Base-by-base conservation (phyloP, 2,329 filamentous ascomycete species). In the Trichoderma polysporum region DNA sequence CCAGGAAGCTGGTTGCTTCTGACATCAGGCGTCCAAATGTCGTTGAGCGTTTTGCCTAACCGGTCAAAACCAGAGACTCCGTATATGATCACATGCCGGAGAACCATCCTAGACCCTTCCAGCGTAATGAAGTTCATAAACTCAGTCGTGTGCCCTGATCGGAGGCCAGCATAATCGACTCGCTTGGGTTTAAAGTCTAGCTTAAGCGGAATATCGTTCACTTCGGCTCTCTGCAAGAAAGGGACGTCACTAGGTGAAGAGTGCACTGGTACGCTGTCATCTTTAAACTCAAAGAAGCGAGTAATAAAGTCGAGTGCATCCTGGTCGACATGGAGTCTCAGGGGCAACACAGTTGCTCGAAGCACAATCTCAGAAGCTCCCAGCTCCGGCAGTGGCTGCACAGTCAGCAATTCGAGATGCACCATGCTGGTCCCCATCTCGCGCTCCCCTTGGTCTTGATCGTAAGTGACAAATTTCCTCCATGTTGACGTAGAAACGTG, bases 91-190 rank as follows among this genome's bases (percentile, higher is more conserved):
- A 92, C 91, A 76, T 94, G 94, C 13, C 91, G 88, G 62, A 99
- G 85, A 7, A 91, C 87, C 85, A 99, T 91, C 68, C 94, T 89
- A 2, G 95, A 89, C 70, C 92, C 90, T 72, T 99, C 95, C 1
- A 99, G 86, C 15, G 94, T 91, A 70, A 99, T 86, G 76, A 99
- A 97, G 77, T 99, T 99, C 94, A 98, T 98, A 74, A 99, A 97
- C 77, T 99, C 95, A 0, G 93, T 97, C 0, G 95, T 98, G 71
- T 92, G 93, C 1, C 95, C 95, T 1, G 95, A 97, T 29, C 94
- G 89, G 3, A 99, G 85, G 3, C 94, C 94, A 0, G 90, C 92
- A 73, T 99, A 99, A 77, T 99, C 94, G 19, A 99, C 92, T n/a
- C 93, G 88, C 79, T 99, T 98, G 9, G 95, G 95, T 77, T 99